Evolutionary conservation across 306 rosid genomes (phyloP), one percentile per base, ranked within the genome.

Genomic region (Inga oerstediana): DNA sequence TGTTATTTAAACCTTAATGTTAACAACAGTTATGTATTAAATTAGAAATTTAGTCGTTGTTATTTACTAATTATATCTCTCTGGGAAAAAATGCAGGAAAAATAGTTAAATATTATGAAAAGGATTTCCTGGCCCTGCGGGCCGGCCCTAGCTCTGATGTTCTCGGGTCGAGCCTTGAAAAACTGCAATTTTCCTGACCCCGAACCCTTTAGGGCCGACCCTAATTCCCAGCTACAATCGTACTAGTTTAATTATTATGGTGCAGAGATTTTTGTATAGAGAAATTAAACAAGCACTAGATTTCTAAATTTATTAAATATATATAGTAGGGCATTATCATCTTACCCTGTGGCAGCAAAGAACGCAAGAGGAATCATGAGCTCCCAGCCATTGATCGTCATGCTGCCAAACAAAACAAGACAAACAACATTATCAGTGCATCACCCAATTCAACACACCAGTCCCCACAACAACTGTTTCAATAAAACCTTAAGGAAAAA

Each of bases 381-480:
- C 75, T 93, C 91, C 95, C 91, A 91, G 6, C 82, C 87, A 44
- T 89, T 93, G 19, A 91, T 88, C 12, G 86, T 83, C 93, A 93
- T 89, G 34, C 97, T 93, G 90, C 75, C 81, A 75, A 45, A 52
- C 8, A 52, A 17, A 52, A 52, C 64, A 61, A 52, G n/a, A 54
- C 41, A 74, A 59, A 65, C n/a, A 48, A 8, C 35, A 24, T 49
- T 5, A 45, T 61, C 19, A 45, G 8, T 24, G 61, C 61, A 65
- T 58, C 52, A 44, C 48, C 13, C 45, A 43, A 44, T 13, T 3
- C 10, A 35, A 10, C 15, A 13, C 45, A 20, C 4, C 2, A n/a
- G 10, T 61, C 35, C 67, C 12, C 7, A 10, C 35, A 10, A 30
- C 10, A 24, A 61, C 1, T 61, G 1, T 22, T 58, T 20, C 17